Evolutionary conservation across 129 eudicot genomes (phyloP).

Genomic region (Chrysanthemum makinoi): DNA sequence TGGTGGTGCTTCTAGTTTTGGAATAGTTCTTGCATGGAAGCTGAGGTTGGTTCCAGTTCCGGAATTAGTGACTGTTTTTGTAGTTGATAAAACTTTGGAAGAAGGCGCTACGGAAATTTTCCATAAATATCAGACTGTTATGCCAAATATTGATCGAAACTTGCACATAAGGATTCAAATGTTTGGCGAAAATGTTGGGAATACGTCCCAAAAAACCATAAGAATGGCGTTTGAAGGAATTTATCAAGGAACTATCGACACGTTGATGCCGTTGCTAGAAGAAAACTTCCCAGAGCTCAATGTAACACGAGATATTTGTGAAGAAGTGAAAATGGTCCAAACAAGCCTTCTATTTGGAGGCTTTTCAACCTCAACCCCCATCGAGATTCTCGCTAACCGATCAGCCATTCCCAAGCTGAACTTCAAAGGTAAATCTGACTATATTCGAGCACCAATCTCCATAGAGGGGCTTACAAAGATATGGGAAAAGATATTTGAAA

Average conservation of each 20-base stretch:
- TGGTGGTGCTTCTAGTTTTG: too few relatives aligned
- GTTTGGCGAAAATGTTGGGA: neutral
- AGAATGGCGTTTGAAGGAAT: slow-evolving; percentile 17
- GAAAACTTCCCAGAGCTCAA: slow-evolving; percentile 33
- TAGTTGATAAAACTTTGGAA: neutral
- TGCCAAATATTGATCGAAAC: slow-evolving; percentile 20
- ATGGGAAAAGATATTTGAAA: slow-evolving; percentile 16
- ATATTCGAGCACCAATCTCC: neutral
- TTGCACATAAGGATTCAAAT: slow-evolving; percentile 25
- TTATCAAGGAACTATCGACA: slow-evolving; percentile 32
- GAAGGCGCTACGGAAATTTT: slow-evolving; percentile 22
- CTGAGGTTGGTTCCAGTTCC: neutral
- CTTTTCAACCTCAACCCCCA: neutral
- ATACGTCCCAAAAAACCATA: neutral
- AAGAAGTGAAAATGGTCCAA: slow-evolving; percentile 39
- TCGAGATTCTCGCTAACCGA: slow-evolving; percentile 22
- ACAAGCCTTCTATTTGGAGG: slow-evolving; percentile 13
- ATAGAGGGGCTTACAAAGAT: slow-evolving; percentile 12
- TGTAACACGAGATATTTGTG: slow-evolving; percentile 19
- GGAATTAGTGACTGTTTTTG: neutral
- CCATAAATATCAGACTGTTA: slow-evolving; percentile 32
- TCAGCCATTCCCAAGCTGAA: neutral
- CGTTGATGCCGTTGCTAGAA: slow-evolving; percentile 19
- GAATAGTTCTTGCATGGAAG: too few relatives aligned
- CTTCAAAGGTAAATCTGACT: slow-evolving; percentile 37